Conservation (phyloP, 2,329 filamentous ascomycete species). For the Orbilia blumenaviensis region DNA sequence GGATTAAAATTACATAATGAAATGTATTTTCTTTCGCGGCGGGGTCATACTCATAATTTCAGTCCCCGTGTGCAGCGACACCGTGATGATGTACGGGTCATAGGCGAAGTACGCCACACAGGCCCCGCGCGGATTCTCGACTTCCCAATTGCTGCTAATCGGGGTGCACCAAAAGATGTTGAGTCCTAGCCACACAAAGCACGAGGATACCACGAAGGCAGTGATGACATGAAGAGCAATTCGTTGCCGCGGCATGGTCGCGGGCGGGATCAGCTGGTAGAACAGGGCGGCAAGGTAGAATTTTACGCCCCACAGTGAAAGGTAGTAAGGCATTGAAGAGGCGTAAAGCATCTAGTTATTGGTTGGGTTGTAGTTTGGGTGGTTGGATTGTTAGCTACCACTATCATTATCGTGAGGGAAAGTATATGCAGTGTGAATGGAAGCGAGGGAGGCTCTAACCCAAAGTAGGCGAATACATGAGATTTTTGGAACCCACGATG, state of each 20-base stretch:
- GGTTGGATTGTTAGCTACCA: too few relatives aligned
- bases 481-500: background rate
- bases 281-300: conserved; percentile 26
- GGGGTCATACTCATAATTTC: conserved; percentile 25
- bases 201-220: background rate
- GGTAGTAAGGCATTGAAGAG: conserved; percentile 2
- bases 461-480: conserved; percentile 9
- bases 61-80: conserved; percentile 4
- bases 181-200: conserved; percentile 5
- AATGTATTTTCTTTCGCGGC: background rate
- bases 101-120: conserved; percentile 13
- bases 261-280: conserved; percentile 19
- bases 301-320: conserved; percentile 33
- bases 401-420: background rate
- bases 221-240: conserved; percentile 33
- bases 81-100: conserved; percentile 1
- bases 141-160: conserved; percentile 33
- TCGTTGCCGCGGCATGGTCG: conserved; percentile 34
- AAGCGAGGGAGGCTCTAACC: conserved; percentile 4
- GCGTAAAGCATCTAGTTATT: conserved; percentile 17
- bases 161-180: conserved; percentile 41
- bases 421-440: background rate
- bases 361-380: background rate
- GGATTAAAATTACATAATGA: background rate
- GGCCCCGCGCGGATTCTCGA: conserved; percentile 8